These are phyloP conservation scores for Paraphaeosphaeria minitans DNA, from an alignment of 2,329 filamentous ascomycete genomes.

Conservation along the genomic window DNA sequence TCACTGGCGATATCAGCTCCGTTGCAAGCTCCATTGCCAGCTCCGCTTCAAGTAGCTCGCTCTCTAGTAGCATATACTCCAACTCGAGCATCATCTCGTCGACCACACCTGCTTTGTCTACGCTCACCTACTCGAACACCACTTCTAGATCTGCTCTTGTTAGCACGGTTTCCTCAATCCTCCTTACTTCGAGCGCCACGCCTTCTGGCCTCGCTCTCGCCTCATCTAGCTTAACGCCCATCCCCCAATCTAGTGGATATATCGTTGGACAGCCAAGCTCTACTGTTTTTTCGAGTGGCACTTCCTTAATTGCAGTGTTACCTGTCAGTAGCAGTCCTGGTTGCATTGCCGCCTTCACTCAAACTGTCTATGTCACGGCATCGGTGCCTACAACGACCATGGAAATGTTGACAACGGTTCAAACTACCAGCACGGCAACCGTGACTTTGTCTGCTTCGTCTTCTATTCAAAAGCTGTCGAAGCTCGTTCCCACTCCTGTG, in stretches of 20 bases:
- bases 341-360: not conserved
- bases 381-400: not conserved
- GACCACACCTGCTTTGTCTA: not conserved
- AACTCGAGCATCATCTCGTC: not conserved
- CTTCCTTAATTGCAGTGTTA: not conserved
- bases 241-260: not conserved
- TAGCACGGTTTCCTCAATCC: not conserved
- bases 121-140: not conserved
- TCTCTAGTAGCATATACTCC: not conserved
- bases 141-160: not conserved
- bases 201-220: not conserved
- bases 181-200: not conserved
- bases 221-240: not conserved
- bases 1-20: not conserved
- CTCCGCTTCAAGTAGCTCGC: not conserved
- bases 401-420: not conserved
- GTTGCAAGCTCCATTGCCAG: not conserved
- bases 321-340: not conserved
- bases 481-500: not conserved
- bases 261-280: not conserved
- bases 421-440: not conserved
- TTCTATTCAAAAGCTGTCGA: not conserved
- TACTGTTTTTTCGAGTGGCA: not conserved
- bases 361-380: conserved; percentile 1
- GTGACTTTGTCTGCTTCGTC: not conserved